Evolutionary conservation across 495 filamentous ascomycete species (phyloP).

Genomic region (Paragyromitra xinjiangensis): DNA sequence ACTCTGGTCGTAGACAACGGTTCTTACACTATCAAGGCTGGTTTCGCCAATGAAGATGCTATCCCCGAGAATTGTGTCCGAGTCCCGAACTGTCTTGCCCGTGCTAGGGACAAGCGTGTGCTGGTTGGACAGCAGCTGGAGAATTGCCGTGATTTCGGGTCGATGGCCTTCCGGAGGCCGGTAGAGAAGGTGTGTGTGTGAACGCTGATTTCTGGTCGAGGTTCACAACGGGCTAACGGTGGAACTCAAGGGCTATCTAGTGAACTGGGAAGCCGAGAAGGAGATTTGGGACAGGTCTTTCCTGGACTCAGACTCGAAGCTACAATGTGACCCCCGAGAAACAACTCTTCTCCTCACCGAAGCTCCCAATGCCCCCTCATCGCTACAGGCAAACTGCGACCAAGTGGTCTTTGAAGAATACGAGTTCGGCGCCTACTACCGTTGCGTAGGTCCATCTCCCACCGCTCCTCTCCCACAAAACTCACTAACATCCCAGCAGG

Average conservation of each 20-base stretch:
- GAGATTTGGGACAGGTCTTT: conserved; percentile 96
- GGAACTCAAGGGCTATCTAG: conserved; percentile 72
- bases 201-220: neutral
- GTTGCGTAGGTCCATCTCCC: conserved; percentile 71
- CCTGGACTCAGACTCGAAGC: conserved; percentile 75
- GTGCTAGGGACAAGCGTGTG: conserved; percentile 77
- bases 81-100: conserved; percentile 88
- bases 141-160: conserved; percentile 85
- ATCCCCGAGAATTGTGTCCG: conserved; percentile 68
- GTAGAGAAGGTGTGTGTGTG: conserved; percentile 72
- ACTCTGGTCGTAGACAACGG: conserved; percentile 96
- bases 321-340: conserved; percentile 76
- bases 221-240: conserved; percentile 13
- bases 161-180: conserved; percentile 84
- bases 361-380: conserved; percentile 83
- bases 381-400: conserved; percentile 86
- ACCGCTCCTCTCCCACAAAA: conserved; percentile 17
- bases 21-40: conserved; percentile 91
- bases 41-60: conserved; percentile 68
- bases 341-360: conserved; percentile 87
- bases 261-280: conserved; percentile 96
- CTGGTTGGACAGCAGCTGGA: conserved; percentile 84
- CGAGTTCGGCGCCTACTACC: conserved; percentile 86
- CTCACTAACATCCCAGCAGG: conserved; percentile 61
- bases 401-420: conserved; percentile 98